These are phyloP conservation scores for Knoxdaviesia proteae DNA, from an alignment of 2,329 filamentous ascomycete genomes.

Conservation along the genomic window DNA sequence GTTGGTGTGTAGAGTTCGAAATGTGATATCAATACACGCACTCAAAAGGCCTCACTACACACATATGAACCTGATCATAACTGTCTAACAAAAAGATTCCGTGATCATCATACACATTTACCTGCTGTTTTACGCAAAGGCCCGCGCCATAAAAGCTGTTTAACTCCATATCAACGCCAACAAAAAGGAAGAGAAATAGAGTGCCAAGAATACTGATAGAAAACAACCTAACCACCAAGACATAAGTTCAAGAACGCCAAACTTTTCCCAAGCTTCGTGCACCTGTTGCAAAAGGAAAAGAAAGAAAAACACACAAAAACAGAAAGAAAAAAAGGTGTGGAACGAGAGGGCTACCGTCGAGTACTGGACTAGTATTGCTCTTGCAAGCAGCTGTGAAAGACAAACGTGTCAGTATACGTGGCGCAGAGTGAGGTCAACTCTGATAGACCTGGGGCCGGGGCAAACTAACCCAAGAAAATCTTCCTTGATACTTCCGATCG, in stretches of 20 bases:
- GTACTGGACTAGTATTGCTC: conserved; percentile 6
- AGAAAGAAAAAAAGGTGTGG: background rate
- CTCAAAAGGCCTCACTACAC: background rate
- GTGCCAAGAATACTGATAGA: background rate
- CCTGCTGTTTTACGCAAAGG: background rate
- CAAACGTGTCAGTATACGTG: conserved; percentile 4
- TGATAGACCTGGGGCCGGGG: conserved; percentile 6
- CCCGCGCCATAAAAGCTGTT: too few species aligned
- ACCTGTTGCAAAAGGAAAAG: background rate
- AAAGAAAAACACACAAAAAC: background rate
- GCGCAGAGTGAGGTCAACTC: background rate
- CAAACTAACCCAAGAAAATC: conserved; percentile 40
- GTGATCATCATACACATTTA: background rate
- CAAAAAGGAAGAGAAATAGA: background rate
- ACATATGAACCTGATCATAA: background rate
- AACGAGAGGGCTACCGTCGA: background rate
- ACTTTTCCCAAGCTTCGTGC: background rate
- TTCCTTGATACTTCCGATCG: conserved; percentile 91
- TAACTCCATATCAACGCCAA: background rate
- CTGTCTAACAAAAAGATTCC: background rate
- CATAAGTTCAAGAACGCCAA: background rate
- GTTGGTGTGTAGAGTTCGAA: background rate
- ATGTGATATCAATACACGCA: background rate
- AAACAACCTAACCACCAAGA: too few species aligned
- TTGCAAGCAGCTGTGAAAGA: conserved; percentile 10